Base-by-base conservation (phyloP, 1,139 yeast species). In the Suhomyces bokatorum region DNA sequence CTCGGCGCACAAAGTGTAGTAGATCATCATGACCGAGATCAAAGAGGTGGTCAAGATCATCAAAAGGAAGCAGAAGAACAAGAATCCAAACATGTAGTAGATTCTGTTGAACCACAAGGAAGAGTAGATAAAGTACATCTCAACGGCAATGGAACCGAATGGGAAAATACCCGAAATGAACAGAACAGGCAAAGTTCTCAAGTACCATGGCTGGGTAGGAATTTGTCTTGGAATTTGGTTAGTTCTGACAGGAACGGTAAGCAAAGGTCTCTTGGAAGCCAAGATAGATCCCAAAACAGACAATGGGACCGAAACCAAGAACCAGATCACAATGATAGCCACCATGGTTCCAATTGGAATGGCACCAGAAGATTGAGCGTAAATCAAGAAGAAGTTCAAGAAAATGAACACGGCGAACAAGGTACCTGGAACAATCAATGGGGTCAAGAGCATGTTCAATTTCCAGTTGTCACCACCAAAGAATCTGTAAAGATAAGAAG, bases 31-130 rank as follows among this genome's bases (percentile, higher is more conserved):
- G 16, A 90, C 72, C 0, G 97, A 85, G 36, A 90, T 90, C 51
- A 93, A 75, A 15, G 87, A 77, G 7, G 97, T 86, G 10, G 97
- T 90, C 57, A 87, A 61, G 13, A 88, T 71, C 89, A 90, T 86
- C 60, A 93, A 75, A 20, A 86, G 55, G 62, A 89, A 84, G 58
- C 97, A 90, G 68, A 91, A 82, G 66, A 93, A 88, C 57, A 93
- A 74, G 75, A 93, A 93, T 17, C 99, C 99, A 75, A 93, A 93
- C 98, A 93, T 93, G 73, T 91, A 93, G 73, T 83, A 93, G 52
- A 93, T 84, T 64, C 89, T 80, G 75, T 88, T 91, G 69, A 88
- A 90, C 99, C 99, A 93, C 54, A 93, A 72, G 27, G 97, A 90
- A 45, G 90, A 80, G 70, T 87, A 83, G 50, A 80, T 78, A 69